Percentiles rank a stretch among this genome's conserved stretches.
These are phyloP conservation scores for Aschersonia sp. DNA, from an alignment of 2,329 filamentous ascomycete species.

Conservation along the genomic window DNA sequence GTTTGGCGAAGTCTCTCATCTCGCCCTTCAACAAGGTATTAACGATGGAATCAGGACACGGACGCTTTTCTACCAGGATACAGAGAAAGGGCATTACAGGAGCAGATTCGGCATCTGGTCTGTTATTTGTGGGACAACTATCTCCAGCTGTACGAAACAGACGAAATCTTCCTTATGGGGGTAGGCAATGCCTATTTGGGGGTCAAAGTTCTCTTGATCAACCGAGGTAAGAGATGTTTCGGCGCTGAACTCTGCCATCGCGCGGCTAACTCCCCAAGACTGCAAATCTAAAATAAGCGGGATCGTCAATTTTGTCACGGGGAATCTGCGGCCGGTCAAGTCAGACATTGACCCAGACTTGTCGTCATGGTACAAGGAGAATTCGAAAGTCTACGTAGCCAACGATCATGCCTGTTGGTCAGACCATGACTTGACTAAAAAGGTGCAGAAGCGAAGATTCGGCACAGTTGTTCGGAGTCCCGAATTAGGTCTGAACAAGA, in stretches of 20 bases:
- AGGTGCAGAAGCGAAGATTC: constrained; percentile 45
- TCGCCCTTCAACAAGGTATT: neutral
- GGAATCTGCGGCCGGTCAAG: constrained; percentile 62
- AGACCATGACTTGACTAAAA: constrained; percentile 43
- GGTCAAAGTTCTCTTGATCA: constrained; percentile 66
- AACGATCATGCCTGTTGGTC: constrained; percentile 63
- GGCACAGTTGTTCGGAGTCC: constrained; percentile 41
- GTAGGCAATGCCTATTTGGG: constrained; percentile 82
- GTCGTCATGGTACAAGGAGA: constrained; percentile 69
- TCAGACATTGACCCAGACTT: constrained; percentile 63
- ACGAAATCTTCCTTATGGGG: constrained; percentile 73
- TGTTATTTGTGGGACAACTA: constrained; percentile 96
- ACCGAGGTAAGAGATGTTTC: constrained; percentile 43
- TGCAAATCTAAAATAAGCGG: constrained; percentile 56
- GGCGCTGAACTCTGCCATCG: neutral
- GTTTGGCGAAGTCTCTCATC: constrained; percentile 19
- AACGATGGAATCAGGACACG: constrained; percentile 22
- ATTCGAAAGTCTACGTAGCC: constrained; percentile 68
- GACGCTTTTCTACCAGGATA: constrained; percentile 30
- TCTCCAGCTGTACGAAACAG: constrained; percentile 59
- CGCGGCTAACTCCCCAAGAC: constrained; percentile 19
- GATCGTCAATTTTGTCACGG: constrained; percentile 70
- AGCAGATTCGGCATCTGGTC: constrained; percentile 57
- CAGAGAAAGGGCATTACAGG: constrained; percentile 34
- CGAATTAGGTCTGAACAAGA: constrained; percentile 32